These are phyloP conservation scores for Iris pallida DNA, from an alignment of 116 monocot genomes.

Conservation along the genomic window DNA sequence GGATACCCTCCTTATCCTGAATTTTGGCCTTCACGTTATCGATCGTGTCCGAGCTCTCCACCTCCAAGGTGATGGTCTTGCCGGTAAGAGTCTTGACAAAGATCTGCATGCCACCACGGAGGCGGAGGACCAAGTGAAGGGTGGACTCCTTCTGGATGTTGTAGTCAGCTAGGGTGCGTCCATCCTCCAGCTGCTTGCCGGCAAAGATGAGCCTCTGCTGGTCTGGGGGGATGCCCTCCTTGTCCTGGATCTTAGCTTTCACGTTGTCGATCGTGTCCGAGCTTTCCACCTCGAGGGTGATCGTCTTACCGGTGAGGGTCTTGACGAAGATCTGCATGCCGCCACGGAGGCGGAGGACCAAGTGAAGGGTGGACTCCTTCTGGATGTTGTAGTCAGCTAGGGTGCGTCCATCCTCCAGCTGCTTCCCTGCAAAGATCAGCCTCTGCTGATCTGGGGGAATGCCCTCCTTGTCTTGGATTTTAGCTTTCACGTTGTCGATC, in stretches of 20 bases:
- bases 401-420: constrained; percentile 24
- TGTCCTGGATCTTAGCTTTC: constrained; percentile 26
- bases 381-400: not conserved
- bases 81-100: constrained; percentile 11
- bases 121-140: constrained; percentile 16
- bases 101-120: constrained; percentile 14
- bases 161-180: constrained; percentile 35
- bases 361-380: not conserved
- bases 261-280: not conserved
- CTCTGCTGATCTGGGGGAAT: constrained; percentile 49
- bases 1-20: too few relatives aligned
- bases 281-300: constrained; percentile 9
- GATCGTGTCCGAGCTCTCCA: not conserved
- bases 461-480: constrained; percentile 50
- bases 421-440: constrained; percentile 43
- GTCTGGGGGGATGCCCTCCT: constrained; percentile 38
- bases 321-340: constrained; percentile 2
- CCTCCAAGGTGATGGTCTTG: not conserved
- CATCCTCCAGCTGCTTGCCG: constrained; percentile 51
- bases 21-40: too few relatives aligned
- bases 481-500: constrained; percentile 20
- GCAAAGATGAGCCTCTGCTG: constrained; percentile 48
- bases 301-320: not conserved
- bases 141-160: constrained; percentile 27
- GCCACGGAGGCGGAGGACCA: not conserved